phyloP scores from a whole-genome alignment of 768 basidiomycete species.

The Lactarius tabidus region DNA sequence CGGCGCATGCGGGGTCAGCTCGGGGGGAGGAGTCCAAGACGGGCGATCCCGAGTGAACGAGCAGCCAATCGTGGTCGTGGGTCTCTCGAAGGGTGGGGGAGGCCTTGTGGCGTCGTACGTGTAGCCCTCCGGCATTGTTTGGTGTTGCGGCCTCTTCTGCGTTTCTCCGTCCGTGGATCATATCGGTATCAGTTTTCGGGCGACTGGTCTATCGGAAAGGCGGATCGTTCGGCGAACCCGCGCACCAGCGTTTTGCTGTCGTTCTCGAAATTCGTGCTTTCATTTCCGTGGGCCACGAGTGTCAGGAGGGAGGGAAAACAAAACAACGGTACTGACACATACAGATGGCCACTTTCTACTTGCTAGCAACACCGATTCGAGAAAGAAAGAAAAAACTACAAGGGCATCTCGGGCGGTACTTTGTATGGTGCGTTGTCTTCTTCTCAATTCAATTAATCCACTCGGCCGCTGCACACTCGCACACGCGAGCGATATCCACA shows the following conservation, averaged over 20 bases:
- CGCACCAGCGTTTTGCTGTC: neutral
- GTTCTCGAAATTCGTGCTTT: neutral
- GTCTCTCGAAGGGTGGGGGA: neutral
- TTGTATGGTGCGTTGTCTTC: neutral
- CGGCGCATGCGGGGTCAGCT: slow-evolving; percentile 31
- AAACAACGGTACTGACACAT: neutral
- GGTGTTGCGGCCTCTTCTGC: neutral
- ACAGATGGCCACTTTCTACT: neutral
- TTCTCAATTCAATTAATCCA: neutral
- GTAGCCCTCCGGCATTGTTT: neutral
- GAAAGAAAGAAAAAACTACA: neutral
- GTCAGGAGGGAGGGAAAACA: neutral
- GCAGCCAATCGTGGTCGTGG: slow-evolving; percentile 69
- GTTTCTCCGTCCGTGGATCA: neutral
- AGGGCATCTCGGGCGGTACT: neutral
- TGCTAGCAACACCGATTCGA: neutral
- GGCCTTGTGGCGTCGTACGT: neutral
- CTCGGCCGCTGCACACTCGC: neutral
- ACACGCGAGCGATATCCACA: neutral
- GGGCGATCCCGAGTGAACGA: slow-evolving; percentile 70
- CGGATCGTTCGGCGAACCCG: neutral
- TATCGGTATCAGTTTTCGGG: neutral
- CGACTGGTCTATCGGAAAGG: neutral
- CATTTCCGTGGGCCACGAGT: neutral
- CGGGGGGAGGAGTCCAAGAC: slow-evolving; percentile 60